A percentile compares a stretch with the other conserved stretches of the same genome.
Evolutionary conservation across 805 yeast genomes (phyloP).

Genomic region (Saccharomycopsis sp.): DNA sequence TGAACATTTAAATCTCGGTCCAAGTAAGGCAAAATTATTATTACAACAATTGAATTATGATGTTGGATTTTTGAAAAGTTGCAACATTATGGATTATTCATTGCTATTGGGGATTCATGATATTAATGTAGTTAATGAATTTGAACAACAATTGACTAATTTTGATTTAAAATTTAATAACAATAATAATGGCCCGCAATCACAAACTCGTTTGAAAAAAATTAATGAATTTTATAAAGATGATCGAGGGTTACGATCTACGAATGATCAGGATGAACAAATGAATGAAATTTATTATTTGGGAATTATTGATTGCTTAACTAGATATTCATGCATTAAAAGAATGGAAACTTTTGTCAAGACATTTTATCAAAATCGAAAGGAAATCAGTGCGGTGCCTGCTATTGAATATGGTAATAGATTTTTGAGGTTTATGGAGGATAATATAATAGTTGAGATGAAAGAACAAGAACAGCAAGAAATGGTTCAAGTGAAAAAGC

Average conservation of each 20-base stretch:
- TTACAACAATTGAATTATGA: slow-evolving; percentile 69
- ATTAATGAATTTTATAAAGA: slow-evolving; percentile 51
- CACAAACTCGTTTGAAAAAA: slow-evolving; percentile 10
- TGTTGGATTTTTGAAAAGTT: slow-evolving; percentile 58
- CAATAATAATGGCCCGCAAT: slow-evolving; percentile 26
- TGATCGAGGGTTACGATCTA: slow-evolving; percentile 79
- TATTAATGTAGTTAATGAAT: slow-evolving; percentile 18
- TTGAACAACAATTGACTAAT: slow-evolving; percentile 35
- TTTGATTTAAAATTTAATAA: slow-evolving; percentile 37
- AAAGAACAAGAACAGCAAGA: background rate
- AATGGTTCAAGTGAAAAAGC: background rate
- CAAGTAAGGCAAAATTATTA: slow-evolving; percentile 52
- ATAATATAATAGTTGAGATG: background rate
- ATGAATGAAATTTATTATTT: slow-evolving; percentile 62
- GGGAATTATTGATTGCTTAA: slow-evolving; percentile 91
- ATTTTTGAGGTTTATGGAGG: slow-evolving; percentile 64
- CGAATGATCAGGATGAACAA: slow-evolving; percentile 56
- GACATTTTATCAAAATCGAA: slow-evolving; percentile 58
- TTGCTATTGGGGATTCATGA: slow-evolving; percentile 72
- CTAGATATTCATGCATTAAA: slow-evolving; percentile 69
- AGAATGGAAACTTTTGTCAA: slow-evolving; percentile 82
- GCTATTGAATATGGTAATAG: slow-evolving; percentile 86
- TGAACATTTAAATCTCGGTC: slow-evolving; percentile 67
- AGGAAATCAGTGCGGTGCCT: slow-evolving; percentile 81
- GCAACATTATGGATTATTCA: slow-evolving; percentile 95